Base-by-base conservation (phyloP, 768 basidiomycete species). In the Kwoniella dejecticola region DNA sequence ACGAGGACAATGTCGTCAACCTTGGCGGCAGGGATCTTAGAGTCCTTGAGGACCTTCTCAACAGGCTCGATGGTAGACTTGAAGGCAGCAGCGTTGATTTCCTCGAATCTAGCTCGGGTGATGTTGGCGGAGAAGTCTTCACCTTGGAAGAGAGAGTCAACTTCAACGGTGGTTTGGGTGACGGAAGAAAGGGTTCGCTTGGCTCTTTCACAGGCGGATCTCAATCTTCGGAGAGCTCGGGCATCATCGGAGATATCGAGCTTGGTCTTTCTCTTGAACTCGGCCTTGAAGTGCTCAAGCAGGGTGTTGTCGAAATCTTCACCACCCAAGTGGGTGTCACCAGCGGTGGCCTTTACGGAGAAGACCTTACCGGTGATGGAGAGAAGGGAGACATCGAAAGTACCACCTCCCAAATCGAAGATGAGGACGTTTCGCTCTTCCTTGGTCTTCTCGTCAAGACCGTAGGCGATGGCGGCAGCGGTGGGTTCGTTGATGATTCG, bases 401-500 rank as follows among this genome's bases (percentile, higher is more conserved):
- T 99, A 83, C 95, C 95, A 84, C 95, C 95, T 79, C 95, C 95
- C 61, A 99, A 85, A 84, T 99, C 95, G 84, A 99, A 99, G 80
- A 99, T 98, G 79, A 99, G 88, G 63, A 99, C 95, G 77, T 95
- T 97, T 82, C 91, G 92, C 85, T 98, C 95, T 63, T 86, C 83
- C 82, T 90, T 91, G 77, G 89, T 87, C 83, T 96, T 91, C 77
- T 90, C 89, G 81, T 98, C 96, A 65, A 83, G 81, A 78, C 96
- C 96, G 80, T 97, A 97, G 52, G 96, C 96, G 71, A 99, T 97
- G 77, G 96, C 96, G 60, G 96, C 96, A 52, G 96, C 96, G 56
- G 96, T 99, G 66, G 96, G 96, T 84, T 99, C 96, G 83, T 99
- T 99, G 85, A 99, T 99, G 85, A 99, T 99, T 83, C 96, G 95